Base-by-base conservation (phyloP, 768 basidiomycete species). In the Tulasnella sp. region DNA sequence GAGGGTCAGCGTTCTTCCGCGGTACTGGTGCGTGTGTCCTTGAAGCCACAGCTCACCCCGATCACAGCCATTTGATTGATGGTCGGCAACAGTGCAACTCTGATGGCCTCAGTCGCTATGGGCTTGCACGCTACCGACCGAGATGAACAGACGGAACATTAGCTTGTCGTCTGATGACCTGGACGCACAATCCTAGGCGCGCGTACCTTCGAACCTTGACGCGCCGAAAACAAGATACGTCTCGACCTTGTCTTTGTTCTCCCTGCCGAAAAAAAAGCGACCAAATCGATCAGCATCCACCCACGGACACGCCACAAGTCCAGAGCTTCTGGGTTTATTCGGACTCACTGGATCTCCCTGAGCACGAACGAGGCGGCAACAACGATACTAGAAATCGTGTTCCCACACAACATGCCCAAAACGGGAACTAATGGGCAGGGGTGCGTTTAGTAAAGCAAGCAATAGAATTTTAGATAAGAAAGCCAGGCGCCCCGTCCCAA, bases 211-310 rank as follows among this genome's bases (percentile, higher is more conserved):
- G 80, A 91, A 88, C 20, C 94, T 87, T 0, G 92, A 90, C 0
- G 94, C 95, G 1, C 95, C 95, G 79, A 94, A 93, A 0, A 94
- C 91, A 35, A 96, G 90, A 80, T 93, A 92, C 44, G 90, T 91
- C 83, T 97, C 95, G 1, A 94, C 88, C 82, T 93, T 95, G 83
- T 96, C 95, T 37, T 87, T 84, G 82, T 94, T 95, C 79, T 95
- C 94, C 78, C 92, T 93, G 79, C 7, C 48, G 40, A 5, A 35
- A 5, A 35, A 18, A 6, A 0, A 23, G 13, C 32, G 37, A 70
- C 9, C 67, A 37, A 5, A 23, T 10, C 16, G 23, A 44, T 10
- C 37, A 74, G 35, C 1, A 74, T 6, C 16, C n/a, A 48, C 18
- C 48, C 6, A 23, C n/a, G 35, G 35, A 35, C 35, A 35, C 35